phyloP scores from a whole-genome alignment of 164 flowering plant genomes.

The Stephania japonica region DNA sequence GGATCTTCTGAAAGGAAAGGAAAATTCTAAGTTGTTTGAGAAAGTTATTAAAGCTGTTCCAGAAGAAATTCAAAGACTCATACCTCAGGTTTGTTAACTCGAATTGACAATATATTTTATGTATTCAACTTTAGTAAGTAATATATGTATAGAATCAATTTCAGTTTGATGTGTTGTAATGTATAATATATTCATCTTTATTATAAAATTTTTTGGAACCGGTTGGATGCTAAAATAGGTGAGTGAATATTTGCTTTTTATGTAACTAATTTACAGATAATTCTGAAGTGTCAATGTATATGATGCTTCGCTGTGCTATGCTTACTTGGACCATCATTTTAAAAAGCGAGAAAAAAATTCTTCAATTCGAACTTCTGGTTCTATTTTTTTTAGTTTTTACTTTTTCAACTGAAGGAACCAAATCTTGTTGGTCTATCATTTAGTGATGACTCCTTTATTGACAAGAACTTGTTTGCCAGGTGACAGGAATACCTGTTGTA shows the following conservation, averaged over 20 bases:
- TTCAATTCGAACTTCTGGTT: background rate
- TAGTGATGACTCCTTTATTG: background rate
- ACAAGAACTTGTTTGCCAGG: conserved; percentile 32
- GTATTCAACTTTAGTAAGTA: background rate
- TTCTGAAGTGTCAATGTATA: background rate
- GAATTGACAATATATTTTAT: background rate
- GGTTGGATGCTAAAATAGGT: background rate
- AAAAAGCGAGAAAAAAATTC: too few relatives aligned
- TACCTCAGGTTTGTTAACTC: conserved; percentile 71
- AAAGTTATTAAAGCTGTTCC: conserved; percentile 77
- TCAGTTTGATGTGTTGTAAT: background rate
- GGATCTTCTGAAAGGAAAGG: conserved; percentile 72
- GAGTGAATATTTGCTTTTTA: too few relatives aligned
- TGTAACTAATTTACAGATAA: background rate
- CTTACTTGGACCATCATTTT: background rate
- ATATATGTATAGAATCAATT: background rate
- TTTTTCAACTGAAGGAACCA: background rate
- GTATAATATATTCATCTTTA: background rate
- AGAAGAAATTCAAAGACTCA: conserved; percentile 78
- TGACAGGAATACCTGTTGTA: conserved; percentile 88
- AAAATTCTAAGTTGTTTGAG: conserved; percentile 38
- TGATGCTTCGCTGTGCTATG: background rate
- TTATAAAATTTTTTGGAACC: background rate
- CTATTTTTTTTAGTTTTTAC: background rate
- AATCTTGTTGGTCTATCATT: background rate